Base-by-base conservation (phyloP, 148 eudicot species). In the Limonium bicolor region DNA sequence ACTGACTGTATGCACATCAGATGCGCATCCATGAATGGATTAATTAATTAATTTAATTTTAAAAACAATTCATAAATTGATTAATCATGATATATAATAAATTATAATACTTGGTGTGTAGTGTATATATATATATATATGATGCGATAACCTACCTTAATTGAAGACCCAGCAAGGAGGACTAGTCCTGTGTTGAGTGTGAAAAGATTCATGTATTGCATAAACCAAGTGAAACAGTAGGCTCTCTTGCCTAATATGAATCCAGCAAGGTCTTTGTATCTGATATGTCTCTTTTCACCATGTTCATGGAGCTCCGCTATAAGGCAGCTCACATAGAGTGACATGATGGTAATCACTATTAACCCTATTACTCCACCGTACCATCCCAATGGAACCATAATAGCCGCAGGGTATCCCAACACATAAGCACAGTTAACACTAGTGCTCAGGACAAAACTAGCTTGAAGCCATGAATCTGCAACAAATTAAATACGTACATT, bases 351-450 rank as follows among this genome's bases (percentile, higher is more conserved):
- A 14, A 87, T 84, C 27, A 42, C 20, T n/a, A 86, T 44, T 22
- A 86, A 50, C 49, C 96, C 94, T 27, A 82, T 58, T 2, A 86
- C 73, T 0, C 87, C 96, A 3, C 76, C 74, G 6, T 64, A 29
- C 94, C 94, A 86, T 48, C 94, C 94, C 7, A 86, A 76, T 16
- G 94, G 94, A 44, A 78, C 79, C 93, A 82, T 78, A 60, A 78
- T 59, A 1, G 94, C 62, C 16, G 71, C 87, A 11, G 96, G 73
- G 50, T 86, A 82, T 29, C 94, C 87, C 50, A 86, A 58, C 48
- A 82, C 87, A 46, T 78, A 82, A 8, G 84, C 86, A 58, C 96
- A 77, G 67, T 86, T 86, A 46, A 86, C 68, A 46, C 87, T 87
- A 8, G 84, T 86, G 6, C 80, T 78, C 15, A 86, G 81, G 37